A percentile compares a stretch with the other conserved stretches of the same genome.
phyloP scores from a whole-genome alignment of 495 filamentous ascomycete species.

The Usnea hakonensis region DNA sequence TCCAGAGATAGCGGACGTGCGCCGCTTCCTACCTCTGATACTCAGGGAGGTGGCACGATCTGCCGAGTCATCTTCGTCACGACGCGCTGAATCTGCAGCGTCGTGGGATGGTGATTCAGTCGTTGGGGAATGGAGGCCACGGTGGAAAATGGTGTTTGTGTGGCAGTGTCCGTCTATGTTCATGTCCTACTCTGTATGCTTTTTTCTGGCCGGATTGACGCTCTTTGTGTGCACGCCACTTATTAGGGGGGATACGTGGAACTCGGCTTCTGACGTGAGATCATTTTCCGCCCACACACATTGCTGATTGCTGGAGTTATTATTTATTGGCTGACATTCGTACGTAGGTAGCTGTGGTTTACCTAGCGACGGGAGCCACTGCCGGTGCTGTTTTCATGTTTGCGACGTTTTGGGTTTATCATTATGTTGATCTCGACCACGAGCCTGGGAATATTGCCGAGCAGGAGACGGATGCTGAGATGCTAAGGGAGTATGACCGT shows the following conservation, averaged over 20 bases:
- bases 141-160: slow-evolving; percentile 29
- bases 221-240: slow-evolving; percentile 27
- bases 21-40: slow-evolving; percentile 13
- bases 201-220: slow-evolving; percentile 27
- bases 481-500: neutral
- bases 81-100: neutral
- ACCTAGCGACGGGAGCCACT: slow-evolving; percentile 17
- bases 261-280: slow-evolving; percentile 8
- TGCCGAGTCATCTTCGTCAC: too few relatives aligned
- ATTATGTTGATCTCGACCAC: slow-evolving; percentile 25
- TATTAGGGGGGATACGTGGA: slow-evolving; percentile 15
- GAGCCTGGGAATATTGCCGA: slow-evolving; percentile 1
- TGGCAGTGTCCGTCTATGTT: slow-evolving; percentile 32
- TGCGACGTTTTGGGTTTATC: slow-evolving; percentile 29
- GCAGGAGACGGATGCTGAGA: neutral
- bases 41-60: slow-evolving; percentile 7
- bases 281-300: neutral
- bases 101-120: neutral
- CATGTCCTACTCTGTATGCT: slow-evolving; percentile 25
- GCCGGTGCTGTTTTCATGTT: slow-evolving; percentile 23
- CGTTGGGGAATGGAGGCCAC: slow-evolving; percentile 13
- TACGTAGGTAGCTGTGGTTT: slow-evolving; percentile 25
- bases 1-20: neutral
- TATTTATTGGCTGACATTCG: neutral
- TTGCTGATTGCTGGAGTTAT: neutral